Conservation (phyloP, 2,329 filamentous ascomycete species). For the Sporothrix mexicana region DNA sequence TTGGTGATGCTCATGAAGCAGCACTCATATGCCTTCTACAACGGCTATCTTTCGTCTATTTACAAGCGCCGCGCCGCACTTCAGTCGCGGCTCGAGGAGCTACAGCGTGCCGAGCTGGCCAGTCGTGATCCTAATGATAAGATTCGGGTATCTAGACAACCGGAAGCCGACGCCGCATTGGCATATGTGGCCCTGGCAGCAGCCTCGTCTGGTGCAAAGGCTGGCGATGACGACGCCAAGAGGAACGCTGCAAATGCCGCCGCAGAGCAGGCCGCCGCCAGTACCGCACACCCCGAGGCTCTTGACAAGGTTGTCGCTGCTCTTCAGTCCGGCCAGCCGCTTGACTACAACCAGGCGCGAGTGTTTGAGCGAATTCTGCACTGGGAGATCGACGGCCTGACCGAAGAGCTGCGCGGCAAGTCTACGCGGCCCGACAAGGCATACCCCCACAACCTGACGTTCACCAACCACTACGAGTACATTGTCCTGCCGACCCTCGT, state of each 20-base stretch:
- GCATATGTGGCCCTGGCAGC: slow-evolving; percentile 41
- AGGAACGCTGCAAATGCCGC: background rate
- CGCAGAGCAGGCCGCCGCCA: slow-evolving; percentile 8
- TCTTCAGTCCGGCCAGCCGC: slow-evolving; percentile 64
- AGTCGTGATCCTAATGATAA: background rate
- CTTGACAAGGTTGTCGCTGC: slow-evolving; percentile 66
- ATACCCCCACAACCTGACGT: slow-evolving; percentile 73
- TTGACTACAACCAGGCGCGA: slow-evolving; percentile 66
- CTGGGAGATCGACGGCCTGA: slow-evolving; percentile 68
- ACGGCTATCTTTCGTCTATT: slow-evolving; percentile 70
- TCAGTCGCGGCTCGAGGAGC: slow-evolving; percentile 50
- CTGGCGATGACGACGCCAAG: background rate
- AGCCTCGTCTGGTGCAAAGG: background rate
- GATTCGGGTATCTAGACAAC: slow-evolving; percentile 28
- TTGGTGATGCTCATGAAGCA: slow-evolving; percentile 84
- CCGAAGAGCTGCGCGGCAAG: slow-evolving; percentile 70
- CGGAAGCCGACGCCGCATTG: slow-evolving; percentile 49
- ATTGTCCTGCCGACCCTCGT: slow-evolving; percentile 76
- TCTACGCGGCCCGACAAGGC: slow-evolving; percentile 54
- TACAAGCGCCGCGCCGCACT: slow-evolving; percentile 58
- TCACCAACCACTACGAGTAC: slow-evolving; percentile 72
- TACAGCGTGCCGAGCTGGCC: slow-evolving; percentile 29
- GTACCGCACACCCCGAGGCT: slow-evolving; percentile 27
- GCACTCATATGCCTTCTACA: slow-evolving; percentile 80
- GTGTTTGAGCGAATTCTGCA: slow-evolving; percentile 70